Evolutionary conservation across 73 alveolate genomes (phyloP), one percentile per base, ranked within the genome.

Genomic region (Stentor coeruleus): DNA sequence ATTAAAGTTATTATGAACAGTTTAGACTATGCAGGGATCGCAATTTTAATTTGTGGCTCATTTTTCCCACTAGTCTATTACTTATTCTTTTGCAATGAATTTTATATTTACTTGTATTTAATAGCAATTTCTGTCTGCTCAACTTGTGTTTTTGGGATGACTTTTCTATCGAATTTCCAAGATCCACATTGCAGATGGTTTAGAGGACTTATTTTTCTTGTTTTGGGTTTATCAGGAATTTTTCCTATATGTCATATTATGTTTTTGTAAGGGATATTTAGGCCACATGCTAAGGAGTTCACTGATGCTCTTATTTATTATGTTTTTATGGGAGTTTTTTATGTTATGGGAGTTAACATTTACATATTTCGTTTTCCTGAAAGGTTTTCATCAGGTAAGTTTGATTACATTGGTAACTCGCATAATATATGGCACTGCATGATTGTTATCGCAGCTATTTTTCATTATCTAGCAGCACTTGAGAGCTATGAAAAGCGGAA

Each of bases 11-110:
- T 88, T 35, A 88, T 97, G 41, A 82, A 86, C 77, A 93, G 99
- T 74, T 81, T 97, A 59, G 99, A 97, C 84, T 97, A 95, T 86
- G 99, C 98, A 20, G 99, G 98, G 35, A 95, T 96, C 31, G 88
- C 97, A 1, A 39, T 96, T 39, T 85, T 96, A 38, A 96, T 96
- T 60, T 93, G 95, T 33, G 99, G 99, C 0, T 89, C 98, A 31
- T 88, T 91, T 41, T 91, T 92, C 49, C 99, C 99, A 31, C 97
- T 97, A 42, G 87, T 88, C 59, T 93, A 92, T 76, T 96, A 96
- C 89, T 85, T 90, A 39, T 94, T 95, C 84, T 93, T 87, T 86
- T 95, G 98, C 82, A 33, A 93, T 14, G 87, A 72, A 57, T 26
- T 20, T 20, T 87, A 82, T n/a, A 86, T 87, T 31, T 59, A 83